Evolutionary conservation across 1,284 basidiomycete species (phyloP), one percentile per base, ranked within the genome.

Genomic region (Mycosarcoma mackinlayi): DNA sequence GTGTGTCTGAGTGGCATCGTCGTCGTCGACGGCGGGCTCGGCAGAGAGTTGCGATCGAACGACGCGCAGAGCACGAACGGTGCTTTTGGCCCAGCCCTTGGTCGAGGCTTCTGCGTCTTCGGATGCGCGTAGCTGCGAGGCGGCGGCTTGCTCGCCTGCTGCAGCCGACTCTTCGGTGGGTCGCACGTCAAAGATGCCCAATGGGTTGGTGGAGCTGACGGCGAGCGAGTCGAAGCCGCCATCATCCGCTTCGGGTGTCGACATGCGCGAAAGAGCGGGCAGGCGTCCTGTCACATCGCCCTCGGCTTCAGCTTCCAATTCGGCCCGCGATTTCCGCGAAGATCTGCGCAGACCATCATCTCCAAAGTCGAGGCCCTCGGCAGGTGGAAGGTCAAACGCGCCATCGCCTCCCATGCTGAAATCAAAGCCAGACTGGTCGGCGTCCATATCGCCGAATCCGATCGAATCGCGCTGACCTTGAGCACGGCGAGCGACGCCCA

Each of bases 31-130:
- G 18, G 51, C 31, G 30, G 35, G 19, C 13, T 38, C 39, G 33
- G 89, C 87, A 40, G 54, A 49, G 37, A 96, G 83, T 79, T 94
- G 91, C 68, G 87, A 87, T 51, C 92, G 87, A 61, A 97, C 86
- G 60, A 98, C 85, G n/a, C 87, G 86, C 54, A 96, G 85, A 0
- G 94, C 94, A 83, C 93, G 94, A 40, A 92, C 87, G 0, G 94
- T 97, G 78, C 94, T 94, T 85, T 90, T 91, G 83, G 91, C 67
- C 92, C 83, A 92, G 91, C 7, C 91, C 90, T 73, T 82, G 6
- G 83, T 77, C 14, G 85, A 85, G 5, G 77, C 80, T 24, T 85
- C 84, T 34, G 83, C 82, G 44, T 86, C 85, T 65, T 86, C 84
- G 8, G 66, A 62, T 31, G 66, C 66, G 11, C 59, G 54, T 16